Percentiles rank a stretch among this genome's conserved stretches.
These are phyloP conservation scores for Neoboletus magnificus DNA, from an alignment of 768 basidiomycete species.

Conservation along the genomic window DNA sequence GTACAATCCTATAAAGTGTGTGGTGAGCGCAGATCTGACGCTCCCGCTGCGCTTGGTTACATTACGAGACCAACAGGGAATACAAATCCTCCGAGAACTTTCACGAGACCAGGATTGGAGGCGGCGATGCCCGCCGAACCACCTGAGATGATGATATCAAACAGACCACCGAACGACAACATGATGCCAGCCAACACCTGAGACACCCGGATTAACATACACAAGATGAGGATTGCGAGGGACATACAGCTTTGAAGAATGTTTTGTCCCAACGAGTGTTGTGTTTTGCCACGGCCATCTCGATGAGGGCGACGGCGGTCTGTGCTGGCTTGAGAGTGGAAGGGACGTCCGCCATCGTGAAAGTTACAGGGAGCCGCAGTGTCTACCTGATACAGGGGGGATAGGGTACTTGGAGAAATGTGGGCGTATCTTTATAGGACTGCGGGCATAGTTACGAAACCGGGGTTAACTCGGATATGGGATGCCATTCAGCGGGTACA, in stretches of 20 bases:
- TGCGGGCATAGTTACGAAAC: constrained; percentile 7
- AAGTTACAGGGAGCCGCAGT: not conserved
- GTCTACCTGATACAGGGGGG: constrained; percentile 5
- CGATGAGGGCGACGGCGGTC: constrained; percentile 56
- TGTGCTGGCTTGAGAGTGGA: constrained; percentile 56
- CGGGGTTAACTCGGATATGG: not conserved
- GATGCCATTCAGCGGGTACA: not conserved
- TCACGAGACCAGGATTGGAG: constrained; percentile 65
- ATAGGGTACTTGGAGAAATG: not conserved
- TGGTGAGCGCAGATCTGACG: not conserved
- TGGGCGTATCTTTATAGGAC: constrained; percentile 18
- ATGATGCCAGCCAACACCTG: constrained; percentile 69
- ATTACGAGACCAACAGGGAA: constrained; percentile 79
- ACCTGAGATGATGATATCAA: constrained; percentile 58
- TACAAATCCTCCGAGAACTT: constrained; percentile 61
- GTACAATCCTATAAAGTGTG: constrained; percentile 52
- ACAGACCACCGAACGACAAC: constrained; percentile 70
- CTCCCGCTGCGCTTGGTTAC: constrained; percentile 34
- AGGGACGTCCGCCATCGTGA: constrained; percentile 24
- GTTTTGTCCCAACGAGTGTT: constrained; percentile 54
- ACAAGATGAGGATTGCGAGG: not conserved
- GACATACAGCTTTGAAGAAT: constrained; percentile 69
- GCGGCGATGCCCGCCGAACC: constrained; percentile 50
- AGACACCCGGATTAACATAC: not conserved
- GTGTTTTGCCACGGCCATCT: constrained; percentile 60